Conservation (phyloP, 176 grass and related monocot genomes). For the Carex scoparia region DNA sequence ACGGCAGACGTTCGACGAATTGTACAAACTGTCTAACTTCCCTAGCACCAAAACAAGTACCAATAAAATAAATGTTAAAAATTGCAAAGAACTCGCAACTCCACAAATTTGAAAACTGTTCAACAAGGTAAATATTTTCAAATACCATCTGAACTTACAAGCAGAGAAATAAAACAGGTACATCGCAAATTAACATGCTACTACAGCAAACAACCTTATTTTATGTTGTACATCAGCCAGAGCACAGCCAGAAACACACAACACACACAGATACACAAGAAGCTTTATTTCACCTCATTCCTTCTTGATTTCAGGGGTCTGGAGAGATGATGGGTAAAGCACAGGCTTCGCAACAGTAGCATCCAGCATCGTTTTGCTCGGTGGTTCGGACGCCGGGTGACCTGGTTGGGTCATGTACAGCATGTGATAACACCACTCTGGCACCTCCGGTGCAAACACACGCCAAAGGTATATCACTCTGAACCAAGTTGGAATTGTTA, state of each 20-base stretch:
- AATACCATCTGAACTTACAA: background rate
- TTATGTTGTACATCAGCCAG: too few species aligned
- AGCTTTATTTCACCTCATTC: slow-evolving; percentile 19
- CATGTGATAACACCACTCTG: slow-evolving; percentile 35
- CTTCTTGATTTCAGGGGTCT: slow-evolving; percentile 34
- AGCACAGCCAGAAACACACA: too few species aligned
- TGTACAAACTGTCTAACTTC: background rate
- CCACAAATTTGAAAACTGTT: background rate
- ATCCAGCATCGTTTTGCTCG: slow-evolving; percentile 39
- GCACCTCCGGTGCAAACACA: slow-evolving; percentile 48
- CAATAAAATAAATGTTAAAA: background rate
- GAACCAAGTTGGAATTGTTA: slow-evolving; percentile 57
- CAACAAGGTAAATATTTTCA: background rate
- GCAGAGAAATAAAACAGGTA: background rate
- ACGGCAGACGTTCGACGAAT: background rate
- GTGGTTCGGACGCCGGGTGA: background rate
- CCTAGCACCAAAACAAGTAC: background rate
- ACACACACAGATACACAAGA: background rate
- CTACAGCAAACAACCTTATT: slow-evolving; percentile 5
- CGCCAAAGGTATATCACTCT: slow-evolving; percentile 50
- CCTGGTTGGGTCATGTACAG: slow-evolving; percentile 34
- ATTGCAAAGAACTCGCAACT: background rate
- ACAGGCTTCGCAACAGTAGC: slow-evolving; percentile 32
- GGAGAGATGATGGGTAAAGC: slow-evolving; percentile 47
- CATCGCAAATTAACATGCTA: background rate